A percentile compares a stretch with the other conserved stretches of the same genome.
Evolutionary conservation across 176 grass and related monocot species (phyloP).

Genomic region (Oropetium thomaeum): DNA sequence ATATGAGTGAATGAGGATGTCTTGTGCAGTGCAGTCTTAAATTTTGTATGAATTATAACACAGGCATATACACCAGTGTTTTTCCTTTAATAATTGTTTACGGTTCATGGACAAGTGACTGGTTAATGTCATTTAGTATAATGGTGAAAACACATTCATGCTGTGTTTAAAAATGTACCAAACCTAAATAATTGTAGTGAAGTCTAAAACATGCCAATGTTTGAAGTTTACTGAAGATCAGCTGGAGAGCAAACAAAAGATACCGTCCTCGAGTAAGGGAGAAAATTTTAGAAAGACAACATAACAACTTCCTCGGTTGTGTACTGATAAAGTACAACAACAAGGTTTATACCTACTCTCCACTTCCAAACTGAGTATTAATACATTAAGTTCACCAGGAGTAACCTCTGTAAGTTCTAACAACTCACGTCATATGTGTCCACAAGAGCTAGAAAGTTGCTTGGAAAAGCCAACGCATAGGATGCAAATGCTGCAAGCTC

Average conservation of each 20-base stretch:
- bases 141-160: constrained; percentile 7
- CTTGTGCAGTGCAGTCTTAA: not conserved
- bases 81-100: constrained; percentile 9
- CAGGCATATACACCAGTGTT: not conserved
- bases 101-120: constrained; percentile 8
- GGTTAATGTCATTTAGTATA: not conserved
- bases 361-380: constrained; percentile 19
- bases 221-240: not conserved
- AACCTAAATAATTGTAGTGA: constrained; percentile 6
- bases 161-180: constrained; percentile 17
- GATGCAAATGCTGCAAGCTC: constrained; percentile 90
- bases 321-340: constrained; percentile 15
- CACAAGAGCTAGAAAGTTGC: constrained; percentile 87
- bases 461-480: constrained; percentile 95
- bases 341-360: not conserved
- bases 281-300: constrained; percentile 4
- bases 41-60: not conserved
- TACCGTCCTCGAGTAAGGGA: not conserved
- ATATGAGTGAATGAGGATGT: not conserved
- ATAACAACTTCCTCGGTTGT: not conserved
- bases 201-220: constrained; percentile 2
- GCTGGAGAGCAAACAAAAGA: not conserved
- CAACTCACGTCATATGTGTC: constrained; percentile 97
- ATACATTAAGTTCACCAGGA: not conserved
- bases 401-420: constrained; percentile 11